These are phyloP conservation scores for Leccinum fibrillosum DNA, from an alignment of 768 basidiomycete species.

Conservation along the genomic window DNA sequence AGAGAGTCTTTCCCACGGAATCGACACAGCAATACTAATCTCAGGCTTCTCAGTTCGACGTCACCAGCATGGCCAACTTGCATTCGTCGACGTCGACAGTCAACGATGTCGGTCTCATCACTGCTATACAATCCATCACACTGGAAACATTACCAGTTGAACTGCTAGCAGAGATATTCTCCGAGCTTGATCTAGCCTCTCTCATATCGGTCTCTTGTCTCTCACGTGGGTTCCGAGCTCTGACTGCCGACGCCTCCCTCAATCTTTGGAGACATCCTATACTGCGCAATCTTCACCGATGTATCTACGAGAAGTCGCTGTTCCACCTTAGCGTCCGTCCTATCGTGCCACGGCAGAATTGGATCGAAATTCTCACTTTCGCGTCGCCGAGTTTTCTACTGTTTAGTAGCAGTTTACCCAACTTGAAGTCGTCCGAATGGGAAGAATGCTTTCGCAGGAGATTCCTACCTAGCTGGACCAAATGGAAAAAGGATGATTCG, in stretches of 20 bases:
- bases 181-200: constrained; percentile 61
- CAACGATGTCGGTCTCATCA: background rate
- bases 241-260: constrained; percentile 60
- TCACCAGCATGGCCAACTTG: background rate
- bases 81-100: background rate
- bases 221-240: constrained; percentile 53
- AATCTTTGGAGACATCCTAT: constrained; percentile 80
- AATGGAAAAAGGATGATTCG: constrained; percentile 57
- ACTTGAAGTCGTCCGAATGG: constrained; percentile 65
- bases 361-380: constrained; percentile 70
- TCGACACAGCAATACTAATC: background rate
- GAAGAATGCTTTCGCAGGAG: constrained; percentile 68
- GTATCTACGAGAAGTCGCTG: constrained; percentile 48
- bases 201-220: constrained; percentile 58
- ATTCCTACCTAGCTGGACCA: constrained; percentile 75
- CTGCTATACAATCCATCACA: constrained; percentile 1
- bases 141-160: constrained; percentile 69
- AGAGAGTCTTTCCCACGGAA: background rate
- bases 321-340: constrained; percentile 59
- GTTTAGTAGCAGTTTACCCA: constrained; percentile 66
- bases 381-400: constrained; percentile 62
- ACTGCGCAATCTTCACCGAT: constrained; percentile 47
- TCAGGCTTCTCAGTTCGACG: background rate
- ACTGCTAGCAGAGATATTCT: constrained; percentile 67
- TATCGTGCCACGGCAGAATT: constrained; percentile 72